A percentile compares a stretch with the other conserved stretches of the same genome.
phyloP scores from a whole-genome alignment of 495 filamentous ascomycete species.

The Rostrohypoxylon terebratum region DNA sequence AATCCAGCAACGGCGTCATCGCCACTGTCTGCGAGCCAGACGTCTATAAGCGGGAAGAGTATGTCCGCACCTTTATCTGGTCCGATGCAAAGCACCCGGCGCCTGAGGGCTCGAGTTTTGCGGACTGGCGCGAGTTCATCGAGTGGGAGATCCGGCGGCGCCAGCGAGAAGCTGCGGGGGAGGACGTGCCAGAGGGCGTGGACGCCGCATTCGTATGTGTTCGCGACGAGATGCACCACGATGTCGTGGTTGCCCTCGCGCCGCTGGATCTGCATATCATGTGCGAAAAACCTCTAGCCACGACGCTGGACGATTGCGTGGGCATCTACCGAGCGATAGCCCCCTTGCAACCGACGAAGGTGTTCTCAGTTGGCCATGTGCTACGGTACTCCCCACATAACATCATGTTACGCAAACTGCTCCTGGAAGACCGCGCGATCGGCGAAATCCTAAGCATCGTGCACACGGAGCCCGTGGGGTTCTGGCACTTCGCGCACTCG shows the following conservation, averaged over 20 bases:
- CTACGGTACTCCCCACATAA: conserved; percentile 93
- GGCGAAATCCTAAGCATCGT: conserved; percentile 90
- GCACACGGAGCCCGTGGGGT: conserved; percentile 93
- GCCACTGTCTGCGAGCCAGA: conserved; percentile 86
- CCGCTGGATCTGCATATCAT: conserved; percentile 82
- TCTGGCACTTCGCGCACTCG: conserved; percentile 95
- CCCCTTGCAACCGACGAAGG: conserved; percentile 51
- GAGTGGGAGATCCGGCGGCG: conserved; percentile 71
- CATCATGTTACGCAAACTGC: conserved; percentile 79
- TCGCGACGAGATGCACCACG: conserved; percentile 86
- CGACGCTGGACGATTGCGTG: conserved; percentile 79
- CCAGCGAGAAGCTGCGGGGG: conserved; percentile 52
- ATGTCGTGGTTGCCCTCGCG: conserved; percentile 77
- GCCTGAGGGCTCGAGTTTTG: conserved; percentile 71
- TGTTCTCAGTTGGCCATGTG: conserved; percentile 88
- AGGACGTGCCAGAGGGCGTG: conserved; percentile 64
- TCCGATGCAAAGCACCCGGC: conserved; percentile 46
- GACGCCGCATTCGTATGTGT: conserved; percentile 91
- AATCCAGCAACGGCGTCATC: conserved; percentile 71
- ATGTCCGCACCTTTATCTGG: conserved; percentile 79
- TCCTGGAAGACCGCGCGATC: conserved; percentile 77
- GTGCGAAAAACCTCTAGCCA: conserved; percentile 94
- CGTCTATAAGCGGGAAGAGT: conserved; percentile 74
- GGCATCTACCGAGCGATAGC: conserved; percentile 72
- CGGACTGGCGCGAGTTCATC: conserved; percentile 79